phyloP scores from a whole-genome alignment of 352 stramenopile species.

The Phytophthora pseudosyringae region DNA sequence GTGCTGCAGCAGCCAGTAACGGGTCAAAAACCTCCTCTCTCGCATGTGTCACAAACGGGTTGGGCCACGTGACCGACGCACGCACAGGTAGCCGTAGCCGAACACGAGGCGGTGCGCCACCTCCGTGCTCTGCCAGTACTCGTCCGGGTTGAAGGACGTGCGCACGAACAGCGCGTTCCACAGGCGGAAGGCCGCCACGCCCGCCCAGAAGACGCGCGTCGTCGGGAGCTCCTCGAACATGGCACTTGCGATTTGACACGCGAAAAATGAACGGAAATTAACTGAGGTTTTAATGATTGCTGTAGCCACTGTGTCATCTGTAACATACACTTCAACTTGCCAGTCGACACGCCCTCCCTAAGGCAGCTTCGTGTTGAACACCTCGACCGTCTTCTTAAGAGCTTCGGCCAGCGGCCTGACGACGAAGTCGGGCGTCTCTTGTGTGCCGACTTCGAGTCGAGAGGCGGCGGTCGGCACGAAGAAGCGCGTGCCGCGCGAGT shows the following conservation, averaged over 20 bases:
- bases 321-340: constrained; percentile 20
- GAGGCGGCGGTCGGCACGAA: constrained; percentile 84
- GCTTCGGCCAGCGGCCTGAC: constrained; percentile 74
- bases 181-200: constrained; percentile 66
- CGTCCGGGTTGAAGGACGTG: constrained; percentile 88
- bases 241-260: constrained; percentile 1
- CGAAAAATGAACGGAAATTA: constrained; percentile 21
- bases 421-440: constrained; percentile 82
- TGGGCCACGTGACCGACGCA: neutral
- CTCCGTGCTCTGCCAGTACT: constrained; percentile 91
- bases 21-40: constrained; percentile 2
- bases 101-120: constrained; percentile 89
- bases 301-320: neutral
- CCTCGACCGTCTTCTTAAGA: constrained; percentile 82
- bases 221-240: constrained; percentile 46
- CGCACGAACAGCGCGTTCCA: constrained; percentile 87
- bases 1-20: constrained; percentile 49
- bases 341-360: constrained; percentile 18
- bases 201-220: constrained; percentile 55
- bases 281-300: constrained; percentile 31
- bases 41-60: neutral
- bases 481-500: constrained; percentile 85
- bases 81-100: constrained; percentile 83
- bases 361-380: constrained; percentile 82
- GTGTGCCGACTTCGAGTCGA: constrained; percentile 80